Evolutionary conservation across 768 basidiomycete species (phyloP), one percentile per base, ranked within the genome.

Genomic region (Mycena leptocephala): DNA sequence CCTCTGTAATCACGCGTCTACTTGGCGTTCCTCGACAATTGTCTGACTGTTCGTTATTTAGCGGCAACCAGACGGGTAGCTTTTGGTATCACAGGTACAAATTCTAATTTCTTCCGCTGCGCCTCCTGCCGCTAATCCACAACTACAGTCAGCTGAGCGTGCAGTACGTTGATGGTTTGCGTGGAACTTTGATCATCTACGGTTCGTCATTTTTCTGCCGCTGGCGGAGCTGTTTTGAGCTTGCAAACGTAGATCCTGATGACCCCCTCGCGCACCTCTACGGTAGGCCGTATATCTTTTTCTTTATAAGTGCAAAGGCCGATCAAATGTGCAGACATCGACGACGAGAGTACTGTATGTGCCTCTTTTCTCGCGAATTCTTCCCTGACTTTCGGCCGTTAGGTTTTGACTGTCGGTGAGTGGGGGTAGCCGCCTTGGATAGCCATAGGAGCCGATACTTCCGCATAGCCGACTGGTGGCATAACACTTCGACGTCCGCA

Each of bases 161-260:
- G 11, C 87, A 88, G 76, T 87, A 87, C 71, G 84, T 83, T 28
- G 87, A 88, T 33, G 87, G 87, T 84, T 0, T 81, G 86, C 8
- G 81, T 79, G 33, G 46, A 82, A 37, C 76, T 83, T 30, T 80
- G 83, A 13, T 77, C 58, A 65, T 77, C 59, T 72, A 81, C 2
- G 76, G 69, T 76, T n/a, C 37, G 33, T 39, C 35, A 56, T 43
- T 48, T 35, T 5, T 6, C 39, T 33, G 20, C 9, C n/a, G 33
- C 20, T 39, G 28, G 46, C 10, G 58, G 13, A 24, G 48, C 43
- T 59, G 26, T 32, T 30, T 61, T 58, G 62, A 59, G 51, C 41
- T 67, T 39, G 20, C 22, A 70, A 61, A 61, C 46, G 14, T 24
- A 71, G 75, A 76, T 51, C 69, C 69, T 33, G 64, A 70, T 5